Base-by-base conservation (phyloP, 805 yeast genomes). In the Saturnispora silvae region DNA sequence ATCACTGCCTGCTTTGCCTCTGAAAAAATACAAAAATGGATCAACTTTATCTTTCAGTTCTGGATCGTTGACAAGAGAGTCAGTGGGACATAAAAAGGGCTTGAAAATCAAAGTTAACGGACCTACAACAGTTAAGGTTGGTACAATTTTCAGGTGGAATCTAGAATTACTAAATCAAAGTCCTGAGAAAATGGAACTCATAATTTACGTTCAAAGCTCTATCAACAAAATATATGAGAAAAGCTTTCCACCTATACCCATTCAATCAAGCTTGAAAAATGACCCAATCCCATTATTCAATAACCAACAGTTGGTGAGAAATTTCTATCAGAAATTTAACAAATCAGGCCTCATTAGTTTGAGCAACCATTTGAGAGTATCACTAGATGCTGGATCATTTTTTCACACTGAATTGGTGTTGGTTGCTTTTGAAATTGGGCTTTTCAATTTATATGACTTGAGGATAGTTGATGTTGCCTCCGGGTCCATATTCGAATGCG, bases 401-500 rank as follows among this genome's bases (percentile, higher is more conserved):
- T 76, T 66, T 47, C 87, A 82, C 45, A 68, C 83, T 3, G 75
- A 71, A 35, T 57, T 82, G 20, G 63, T 62, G 35, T 53, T 82
- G 27, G 59, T 79, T 33, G 86, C 84, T 0, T 57, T 81, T 11
- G 68, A 75, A 29, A 64, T 66, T 45, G 94, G 94, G 0, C 65
- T 77, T 6, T 76, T 69, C 51, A 70, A 72, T 31, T 56, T 83
- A 16, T 75, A 70, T 38, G 85, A 82, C 2, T 66, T 80, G n/a
- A 70, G 70, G 40, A 62, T 83, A 11, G 66, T 76, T 33, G 94
- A 82, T 49, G 60, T 74, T 9, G 49, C 53, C 26, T 67, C 75
- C 15, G 84, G 87, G 3, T 87, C 81, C 40, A 69, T 74, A 2
- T 65, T 76, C 44, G 86, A 76, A 43, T 77, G 82, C 51, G 86